Conservation (phyloP, 2,329 filamentous ascomycete genomes). For the Zalaria sp. region DNA sequence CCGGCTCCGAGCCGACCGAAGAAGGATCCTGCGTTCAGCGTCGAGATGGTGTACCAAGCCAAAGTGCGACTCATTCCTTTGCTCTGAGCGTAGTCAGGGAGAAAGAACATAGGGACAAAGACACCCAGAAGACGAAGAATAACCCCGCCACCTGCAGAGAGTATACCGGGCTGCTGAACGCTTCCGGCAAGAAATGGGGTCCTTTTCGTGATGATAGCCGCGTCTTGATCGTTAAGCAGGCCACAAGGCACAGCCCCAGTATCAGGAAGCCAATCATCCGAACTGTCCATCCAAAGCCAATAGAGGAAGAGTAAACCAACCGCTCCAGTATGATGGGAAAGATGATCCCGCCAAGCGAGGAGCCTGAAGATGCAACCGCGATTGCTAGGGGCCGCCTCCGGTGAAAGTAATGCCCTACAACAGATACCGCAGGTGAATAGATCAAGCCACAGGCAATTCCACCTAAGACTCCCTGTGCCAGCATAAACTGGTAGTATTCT, state of each 20-base stretch:
- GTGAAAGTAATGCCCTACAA: slow-evolving; percentile 31
- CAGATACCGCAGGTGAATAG: slow-evolving; percentile 30
- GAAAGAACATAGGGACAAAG: slow-evolving; percentile 37
- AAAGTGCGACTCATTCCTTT: slow-evolving; percentile 36
- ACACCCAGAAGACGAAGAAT: slow-evolving; percentile 24
- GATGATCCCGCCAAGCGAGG: slow-evolving; percentile 36
- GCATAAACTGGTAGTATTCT: slow-evolving; percentile 39
- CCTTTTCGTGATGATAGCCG: slow-evolving; percentile 4
- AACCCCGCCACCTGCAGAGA: slow-evolving; percentile 28
- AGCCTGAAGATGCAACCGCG: slow-evolving; percentile 32
- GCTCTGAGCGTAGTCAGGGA: slow-evolving; percentile 42
- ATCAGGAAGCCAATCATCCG: slow-evolving; percentile 38
- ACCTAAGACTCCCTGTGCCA: slow-evolving; percentile 33
- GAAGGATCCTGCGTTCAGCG: slow-evolving; percentile 47
- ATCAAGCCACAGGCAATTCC: slow-evolving; percentile 29
- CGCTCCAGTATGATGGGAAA: slow-evolving; percentile 34
- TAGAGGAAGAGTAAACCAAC: slow-evolving; percentile 28
- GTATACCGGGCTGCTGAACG: slow-evolving; percentile 27
- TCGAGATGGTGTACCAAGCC: slow-evolving; percentile 48
- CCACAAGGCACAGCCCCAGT: slow-evolving; percentile 25
- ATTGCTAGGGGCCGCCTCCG: slow-evolving; percentile 32
- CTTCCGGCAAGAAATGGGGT: slow-evolving; percentile 8
- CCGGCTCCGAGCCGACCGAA: slow-evolving; percentile 27
- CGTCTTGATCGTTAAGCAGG: slow-evolving; percentile 6
- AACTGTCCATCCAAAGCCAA: slow-evolving; percentile 42